Conservation (phyloP, 352 stramenopile species). For the Phytophthora sp. region DNA sequence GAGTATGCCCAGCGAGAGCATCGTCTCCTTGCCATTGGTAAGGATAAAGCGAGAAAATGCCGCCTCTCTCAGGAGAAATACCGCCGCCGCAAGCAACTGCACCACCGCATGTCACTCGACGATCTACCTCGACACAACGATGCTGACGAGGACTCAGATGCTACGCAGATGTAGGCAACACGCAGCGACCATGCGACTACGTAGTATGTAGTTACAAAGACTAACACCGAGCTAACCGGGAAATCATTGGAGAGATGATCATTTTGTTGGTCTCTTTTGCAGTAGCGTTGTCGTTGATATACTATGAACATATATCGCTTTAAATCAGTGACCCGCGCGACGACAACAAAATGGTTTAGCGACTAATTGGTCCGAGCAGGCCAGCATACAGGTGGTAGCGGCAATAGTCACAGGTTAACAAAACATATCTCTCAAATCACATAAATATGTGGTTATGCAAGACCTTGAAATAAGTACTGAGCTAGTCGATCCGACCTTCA, state of each 20-base stretch:
- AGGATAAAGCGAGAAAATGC: not conserved
- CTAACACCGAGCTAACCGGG: not conserved
- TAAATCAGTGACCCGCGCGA: not conserved
- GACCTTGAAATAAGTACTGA: too few relatives aligned
- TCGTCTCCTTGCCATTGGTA: not conserved
- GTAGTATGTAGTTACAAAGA: not conserved
- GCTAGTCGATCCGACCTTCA: too few relatives aligned
- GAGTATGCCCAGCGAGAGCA: not conserved
- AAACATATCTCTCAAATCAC: too few relatives aligned
- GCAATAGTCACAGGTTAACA: too few relatives aligned
- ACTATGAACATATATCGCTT: not conserved
- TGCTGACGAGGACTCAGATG: not conserved
- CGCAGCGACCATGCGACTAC: not conserved
- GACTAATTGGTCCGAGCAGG: too few relatives aligned
- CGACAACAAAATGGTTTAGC: not conserved
- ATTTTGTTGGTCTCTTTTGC: not conserved
- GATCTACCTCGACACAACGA: not conserved
- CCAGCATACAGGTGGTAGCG: too few relatives aligned
- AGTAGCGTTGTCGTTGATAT: not conserved
- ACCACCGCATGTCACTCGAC: not conserved
- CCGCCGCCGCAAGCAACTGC: not conserved
- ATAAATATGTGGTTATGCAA: too few relatives aligned
- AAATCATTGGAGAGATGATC: not conserved
- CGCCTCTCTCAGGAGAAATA: not conserved
- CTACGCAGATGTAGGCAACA: not conserved